Percentiles rank a stretch among this genome's conserved stretches.
phyloP scores from a whole-genome alignment of 257 asterid species.

The Solanum ossicruentum region DNA sequence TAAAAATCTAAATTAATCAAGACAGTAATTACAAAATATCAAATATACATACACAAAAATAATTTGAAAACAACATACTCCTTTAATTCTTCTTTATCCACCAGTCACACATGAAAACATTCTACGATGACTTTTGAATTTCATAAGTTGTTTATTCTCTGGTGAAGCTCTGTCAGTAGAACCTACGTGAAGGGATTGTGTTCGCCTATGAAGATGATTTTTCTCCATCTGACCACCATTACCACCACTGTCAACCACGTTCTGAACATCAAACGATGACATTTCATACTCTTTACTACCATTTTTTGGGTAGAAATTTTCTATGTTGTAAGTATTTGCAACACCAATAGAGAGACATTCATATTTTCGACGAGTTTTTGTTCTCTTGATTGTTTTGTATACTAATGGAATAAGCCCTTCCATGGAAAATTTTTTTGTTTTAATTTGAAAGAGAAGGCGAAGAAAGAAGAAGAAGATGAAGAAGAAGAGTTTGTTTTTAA shows the following conservation, averaged over 20 bases:
- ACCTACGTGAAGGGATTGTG: neutral
- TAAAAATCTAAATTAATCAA: neutral
- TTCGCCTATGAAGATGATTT: conserved; percentile 8
- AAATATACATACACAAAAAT: neutral
- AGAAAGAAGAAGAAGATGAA: neutral
- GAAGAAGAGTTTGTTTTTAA: neutral
- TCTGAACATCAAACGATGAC: neutral
- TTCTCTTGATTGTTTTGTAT: conserved; percentile 4
- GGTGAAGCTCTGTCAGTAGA: neutral
- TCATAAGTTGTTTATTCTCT: conserved; percentile 27
- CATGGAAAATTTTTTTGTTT: neutral
- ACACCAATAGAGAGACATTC: conserved; percentile 4
- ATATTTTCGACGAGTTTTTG: neutral
- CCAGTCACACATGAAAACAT: conserved; percentile 50
- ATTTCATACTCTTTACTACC: neutral
- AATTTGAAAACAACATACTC: neutral
- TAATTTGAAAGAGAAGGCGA: neutral
- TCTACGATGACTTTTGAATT: conserved; percentile 35
- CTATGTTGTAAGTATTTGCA: neutral
- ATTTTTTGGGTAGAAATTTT: conserved; percentile 3
- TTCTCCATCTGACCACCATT: neutral
- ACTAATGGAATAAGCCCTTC: conserved; percentile 13
- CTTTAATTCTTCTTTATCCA: neutral
- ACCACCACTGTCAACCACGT: neutral
- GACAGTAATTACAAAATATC: neutral